These are phyloP conservation scores for Talaromyces sp. DNA, from an alignment of 2,329 filamentous ascomycete genomes.

Conservation along the genomic window DNA sequence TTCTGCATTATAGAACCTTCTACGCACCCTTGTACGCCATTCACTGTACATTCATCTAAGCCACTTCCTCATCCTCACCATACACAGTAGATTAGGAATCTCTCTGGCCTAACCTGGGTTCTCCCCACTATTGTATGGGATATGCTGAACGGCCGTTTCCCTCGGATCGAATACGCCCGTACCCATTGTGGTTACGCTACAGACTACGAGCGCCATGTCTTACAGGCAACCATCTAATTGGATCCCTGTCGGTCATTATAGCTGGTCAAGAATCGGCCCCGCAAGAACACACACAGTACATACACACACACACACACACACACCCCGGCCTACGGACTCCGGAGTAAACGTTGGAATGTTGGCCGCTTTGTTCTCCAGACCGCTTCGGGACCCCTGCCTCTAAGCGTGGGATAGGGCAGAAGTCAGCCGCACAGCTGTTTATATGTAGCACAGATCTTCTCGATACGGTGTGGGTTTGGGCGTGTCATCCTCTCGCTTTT, in stretches of 20 bases:
- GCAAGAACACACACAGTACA: not conserved
- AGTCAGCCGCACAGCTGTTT: slow-evolving; percentile 17
- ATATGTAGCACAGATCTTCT: slow-evolving; percentile 12
- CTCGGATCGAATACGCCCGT: not conserved
- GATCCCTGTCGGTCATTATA: slow-evolving; percentile 3
- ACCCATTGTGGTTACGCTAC: not conserved
- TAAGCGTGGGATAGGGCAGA: not conserved
- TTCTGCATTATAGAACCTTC: not conserved
- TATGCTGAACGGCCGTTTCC: not conserved
- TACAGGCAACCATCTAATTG: slow-evolving; percentile 2
- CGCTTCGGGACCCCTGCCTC: not conserved
- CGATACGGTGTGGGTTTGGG: slow-evolving; percentile 13
- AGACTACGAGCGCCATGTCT: not conserved
- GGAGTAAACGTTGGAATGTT: not conserved
- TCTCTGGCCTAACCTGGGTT: not conserved
- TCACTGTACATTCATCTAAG: not conserved
- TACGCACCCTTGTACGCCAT: not conserved
- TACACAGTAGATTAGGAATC: not conserved
- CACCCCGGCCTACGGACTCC: no score
- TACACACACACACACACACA: no score
- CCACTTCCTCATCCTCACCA: not conserved
- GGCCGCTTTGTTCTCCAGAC: slow-evolving; percentile 4
- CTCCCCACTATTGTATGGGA: not conserved
- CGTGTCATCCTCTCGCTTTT: not conserved
- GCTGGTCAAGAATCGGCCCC: not conserved